Conservation (phyloP, 108 stramenopile genomes). For the Epipyxis sp. region DNA sequence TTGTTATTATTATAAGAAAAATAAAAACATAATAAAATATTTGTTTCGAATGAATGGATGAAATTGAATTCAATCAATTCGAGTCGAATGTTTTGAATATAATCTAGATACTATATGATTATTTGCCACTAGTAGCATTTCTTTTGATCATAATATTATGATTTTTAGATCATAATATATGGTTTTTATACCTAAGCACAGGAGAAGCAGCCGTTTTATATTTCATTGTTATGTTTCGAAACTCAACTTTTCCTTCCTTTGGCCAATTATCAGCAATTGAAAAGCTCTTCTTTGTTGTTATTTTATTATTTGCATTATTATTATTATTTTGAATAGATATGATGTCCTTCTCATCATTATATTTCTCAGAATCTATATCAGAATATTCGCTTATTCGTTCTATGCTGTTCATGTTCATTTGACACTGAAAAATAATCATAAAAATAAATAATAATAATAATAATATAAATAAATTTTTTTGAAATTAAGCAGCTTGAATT, state of each 20-base stretch:
- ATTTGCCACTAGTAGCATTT: no score
- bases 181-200: not conserved
- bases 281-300: not conserved
- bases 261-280: slow-evolving; percentile 54
- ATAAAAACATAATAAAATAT: no score
- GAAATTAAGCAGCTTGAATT: slow-evolving; percentile 65
- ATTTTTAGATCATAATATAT: no score
- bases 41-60: no score
- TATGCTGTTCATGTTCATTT: slow-evolving; percentile 53
- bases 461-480: not conserved
- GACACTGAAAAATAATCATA: not conserved
- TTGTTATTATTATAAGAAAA: no score
- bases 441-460: not conserved
- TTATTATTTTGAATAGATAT: not conserved
- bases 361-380: slow-evolving; percentile 32
- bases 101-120: no score
- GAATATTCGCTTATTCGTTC: slow-evolving; percentile 56
- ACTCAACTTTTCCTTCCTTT: not conserved
- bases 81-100: no score
- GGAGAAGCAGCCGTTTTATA: slow-evolving; percentile 43
- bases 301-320: not conserved
- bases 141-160: no score
- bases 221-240: slow-evolving; percentile 27
- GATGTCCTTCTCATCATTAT: not conserved
- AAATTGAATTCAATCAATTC: no score